Percentiles rank a stretch among this genome's conserved stretches.
These are phyloP conservation scores for Periconia macrospinosa DNA, from an alignment of 2,329 filamentous ascomycete species.

Conservation along the genomic window DNA sequence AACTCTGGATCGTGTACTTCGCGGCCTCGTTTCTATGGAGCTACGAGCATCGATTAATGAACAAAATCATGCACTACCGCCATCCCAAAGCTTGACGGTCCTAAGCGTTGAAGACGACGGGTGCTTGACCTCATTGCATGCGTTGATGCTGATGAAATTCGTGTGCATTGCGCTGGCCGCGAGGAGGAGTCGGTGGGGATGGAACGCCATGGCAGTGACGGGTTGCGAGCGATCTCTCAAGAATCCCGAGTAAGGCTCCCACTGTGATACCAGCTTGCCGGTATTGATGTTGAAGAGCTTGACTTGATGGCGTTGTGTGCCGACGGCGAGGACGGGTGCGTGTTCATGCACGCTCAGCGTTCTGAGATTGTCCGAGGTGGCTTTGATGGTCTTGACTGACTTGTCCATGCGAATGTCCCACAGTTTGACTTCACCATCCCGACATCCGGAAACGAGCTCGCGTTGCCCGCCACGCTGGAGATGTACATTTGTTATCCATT, in stretches of 20 bases:
- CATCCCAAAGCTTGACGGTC: conserved; percentile 40
- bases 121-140: conserved; percentile 40
- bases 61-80: conserved; percentile 13
- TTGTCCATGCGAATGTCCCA: conserved; percentile 94
- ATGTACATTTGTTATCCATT: conserved; percentile 95
- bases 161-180: conserved; percentile 86
- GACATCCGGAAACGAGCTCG: conserved; percentile 86
- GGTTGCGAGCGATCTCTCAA: conserved; percentile 78
- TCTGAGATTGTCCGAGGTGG: conserved; percentile 75
- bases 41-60: too few relatives aligned
- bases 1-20: too few relatives aligned
- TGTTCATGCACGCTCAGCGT: conserved; percentile 95
- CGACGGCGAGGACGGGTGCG: conserved; percentile 92
- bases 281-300: conserved; percentile 87
- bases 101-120: conserved; percentile 13
- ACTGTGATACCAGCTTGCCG: conserved; percentile 74
- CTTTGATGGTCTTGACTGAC: conserved; percentile 72
- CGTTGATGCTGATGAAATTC: conserved; percentile 87
- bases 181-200: conserved; percentile 90
- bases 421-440: conserved; percentile 89
- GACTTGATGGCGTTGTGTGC: conserved; percentile 83
- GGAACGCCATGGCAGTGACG: conserved; percentile 88
- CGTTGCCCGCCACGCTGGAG: conserved; percentile 94
- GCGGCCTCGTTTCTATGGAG: too few relatives aligned
- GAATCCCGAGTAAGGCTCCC: conserved; percentile 90